Evolutionary conservation across 2,329 filamentous ascomycete species (phyloP), one percentile per base, ranked within the genome.

Genomic region (Cladobotryum mycophilum): DNA sequence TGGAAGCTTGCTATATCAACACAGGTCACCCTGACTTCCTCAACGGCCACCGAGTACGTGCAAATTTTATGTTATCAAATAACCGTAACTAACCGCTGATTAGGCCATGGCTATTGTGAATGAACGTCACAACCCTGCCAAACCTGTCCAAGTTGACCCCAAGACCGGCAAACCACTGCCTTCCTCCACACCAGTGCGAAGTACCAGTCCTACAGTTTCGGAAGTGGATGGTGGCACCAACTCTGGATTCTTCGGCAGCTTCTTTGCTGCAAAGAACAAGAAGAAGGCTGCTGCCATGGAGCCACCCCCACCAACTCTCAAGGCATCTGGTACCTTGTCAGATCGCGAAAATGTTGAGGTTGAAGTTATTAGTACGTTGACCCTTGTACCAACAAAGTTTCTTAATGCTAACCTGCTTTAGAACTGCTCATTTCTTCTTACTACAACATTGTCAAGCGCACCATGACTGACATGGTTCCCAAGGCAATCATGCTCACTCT

Each of bases 231-330:
- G 70, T 25, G 70, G 68, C 54, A 68, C 69, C 48, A 88, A 88
- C 65, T 75, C 79, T 53, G 90, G 92, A 36, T 99, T 99, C 80
- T 99, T 99, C 62, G 93, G 93, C 60, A 95, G 89, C 64, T 99
- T 99, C 81, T 99, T 96, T 67, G 89, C 93, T 11, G 91, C 89
- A 65, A 99, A 97, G 82, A 99, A 97, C 76, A 99, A 97, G 84
- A 99, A 99, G 82, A 97, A 96, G 85, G 95, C 95, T 74, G 93
- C 93, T n/a, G 91, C 92, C 44, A 99, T 99, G 93, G 93, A 99
- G 68, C 79, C 93, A 13, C 93, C 93, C 37, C 93, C 93, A 55
- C 82, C 93, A 30, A 92, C 84, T 40, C 82, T 99, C 52, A 99
- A 96, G 76, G 93, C 93, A 34, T 95, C 89, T 3, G 92, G 93